A percentile compares a stretch with the other conserved stretches of the same genome.
Evolutionary conservation across 768 basidiomycete species (phyloP).

Genomic region (Leccinellum luteum): DNA sequence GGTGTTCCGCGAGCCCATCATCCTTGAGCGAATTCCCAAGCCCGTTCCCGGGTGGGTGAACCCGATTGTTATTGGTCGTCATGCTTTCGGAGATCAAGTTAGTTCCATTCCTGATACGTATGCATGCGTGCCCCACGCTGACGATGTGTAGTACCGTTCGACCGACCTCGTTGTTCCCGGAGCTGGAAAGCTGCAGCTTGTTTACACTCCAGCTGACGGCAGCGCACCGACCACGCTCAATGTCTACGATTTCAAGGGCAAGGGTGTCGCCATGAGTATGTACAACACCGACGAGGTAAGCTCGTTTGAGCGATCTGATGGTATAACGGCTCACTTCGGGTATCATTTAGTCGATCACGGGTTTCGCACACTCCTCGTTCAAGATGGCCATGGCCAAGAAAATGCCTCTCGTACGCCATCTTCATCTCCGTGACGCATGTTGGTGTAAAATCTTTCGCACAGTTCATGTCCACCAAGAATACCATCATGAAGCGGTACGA

Average conservation of each 20-base stretch:
- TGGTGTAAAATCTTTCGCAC: not conserved
- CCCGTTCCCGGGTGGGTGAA: slow-evolving; percentile 97
- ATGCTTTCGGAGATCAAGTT: slow-evolving; percentile 96
- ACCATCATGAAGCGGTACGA: slow-evolving; percentile 98
- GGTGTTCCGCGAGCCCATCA: slow-evolving; percentile 98
- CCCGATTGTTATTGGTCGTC: slow-evolving; percentile 94
- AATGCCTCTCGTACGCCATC: slow-evolving; percentile 59
- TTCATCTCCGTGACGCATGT: slow-evolving; percentile 8
- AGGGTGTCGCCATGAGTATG: slow-evolving; percentile 95
- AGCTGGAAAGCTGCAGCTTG: slow-evolving; percentile 89
- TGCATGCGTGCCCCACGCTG: not conserved
- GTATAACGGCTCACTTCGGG: not conserved
- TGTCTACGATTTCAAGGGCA: slow-evolving; percentile 92
- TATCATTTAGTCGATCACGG: slow-evolving; percentile 69
- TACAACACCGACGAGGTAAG: slow-evolving; percentile 94
- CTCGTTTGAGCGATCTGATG: not conserved
- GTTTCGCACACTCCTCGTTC: slow-evolving; percentile 97
- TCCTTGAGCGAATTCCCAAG: slow-evolving; percentile 85
- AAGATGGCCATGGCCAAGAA: slow-evolving; percentile 89
- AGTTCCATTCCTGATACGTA: slow-evolving; percentile 17
- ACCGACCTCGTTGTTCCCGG: slow-evolving; percentile 92
- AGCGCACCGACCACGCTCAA: slow-evolving; percentile 63
- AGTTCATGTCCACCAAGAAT: slow-evolving; percentile 99
- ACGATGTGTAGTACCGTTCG: slow-evolving; percentile 70
- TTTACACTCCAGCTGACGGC: slow-evolving; percentile 83